Base-by-base conservation (phyloP, 495 filamentous ascomycete genomes). In the Chaetomidium leptoderma region DNA sequence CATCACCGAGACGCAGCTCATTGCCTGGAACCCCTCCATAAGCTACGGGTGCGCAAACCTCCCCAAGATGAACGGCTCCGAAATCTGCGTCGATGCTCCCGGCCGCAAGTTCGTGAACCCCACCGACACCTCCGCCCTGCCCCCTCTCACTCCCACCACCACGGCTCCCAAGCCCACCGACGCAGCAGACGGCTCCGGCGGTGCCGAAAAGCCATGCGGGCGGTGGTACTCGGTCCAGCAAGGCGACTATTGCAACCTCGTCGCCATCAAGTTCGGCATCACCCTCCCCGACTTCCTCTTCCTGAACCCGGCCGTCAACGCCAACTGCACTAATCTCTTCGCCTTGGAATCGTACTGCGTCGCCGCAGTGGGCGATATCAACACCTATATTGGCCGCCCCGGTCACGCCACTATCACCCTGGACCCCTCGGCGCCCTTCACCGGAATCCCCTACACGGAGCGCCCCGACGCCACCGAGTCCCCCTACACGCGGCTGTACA, bases 251-350 rank as follows among this genome's bases (percentile, higher is more conserved):
- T 72, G 71, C 43, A 68, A 66, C 19, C 35, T 68, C 10, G 10
- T 73, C 1, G 19, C 43, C 40, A 16, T 72, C 14, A 59, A 61
- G 36, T 67, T 58, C 24, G 44, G 46, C 26, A 70, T 73, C 42
- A 55, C 58, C 10, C 35, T 70, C 5, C 50, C 19, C 0, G 66
- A 70, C 45, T 73, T 73, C 33, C 17, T 46, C 3, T 60, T 71
- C 32, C 64, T 72, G 3, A 74, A 72, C 36, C 55, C 66, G 1
- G 52, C 17, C 1, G 16, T 72, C 23, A 65, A 72, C 44, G 55
- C 35, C 6, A 70, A 70, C 43, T 73, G 67, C 60, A 73, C 69
- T 0, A 71, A 73, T 29, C 54, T 73, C 1, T 66, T 45, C 13
- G 66, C 64, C 0, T 1, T 35, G 0, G 59, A 62, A 46, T 55